Conservation (phyloP, 805 yeast genomes). For the Metschnikowia drakensbergensis region DNA sequence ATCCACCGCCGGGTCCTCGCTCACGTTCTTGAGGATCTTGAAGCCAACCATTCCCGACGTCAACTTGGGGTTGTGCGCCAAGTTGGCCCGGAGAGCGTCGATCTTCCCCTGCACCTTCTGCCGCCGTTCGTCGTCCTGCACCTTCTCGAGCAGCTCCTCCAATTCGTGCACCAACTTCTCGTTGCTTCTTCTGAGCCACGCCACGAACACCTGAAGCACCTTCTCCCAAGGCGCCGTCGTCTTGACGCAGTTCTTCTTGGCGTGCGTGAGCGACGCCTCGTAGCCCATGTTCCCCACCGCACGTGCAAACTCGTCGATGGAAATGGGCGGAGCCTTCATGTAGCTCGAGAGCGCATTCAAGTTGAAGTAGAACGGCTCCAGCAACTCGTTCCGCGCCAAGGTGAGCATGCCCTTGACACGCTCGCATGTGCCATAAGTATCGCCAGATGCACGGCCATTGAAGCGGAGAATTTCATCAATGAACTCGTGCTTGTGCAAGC, state of each 20-base stretch:
- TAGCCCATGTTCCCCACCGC: conserved; percentile 85
- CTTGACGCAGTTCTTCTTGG: conserved; percentile 78
- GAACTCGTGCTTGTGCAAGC: conserved; percentile 67
- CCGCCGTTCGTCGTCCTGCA: conserved; percentile 14
- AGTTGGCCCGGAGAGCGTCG: conserved; percentile 24
- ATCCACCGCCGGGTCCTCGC: conserved; percentile 37
- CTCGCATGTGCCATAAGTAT: conserved; percentile 70
- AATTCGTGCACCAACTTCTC: conserved; percentile 23
- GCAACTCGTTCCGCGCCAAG: conserved; percentile 69
- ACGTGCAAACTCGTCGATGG: conserved; percentile 64
- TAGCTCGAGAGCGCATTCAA: conserved; percentile 73
- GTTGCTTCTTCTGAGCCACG: conserved; percentile 47
- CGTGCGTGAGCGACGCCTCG: conserved; percentile 83
- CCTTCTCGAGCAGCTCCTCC: conserved; percentile 13
- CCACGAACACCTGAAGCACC: conserved; percentile 67
- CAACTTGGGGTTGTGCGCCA: conserved; percentile 42
- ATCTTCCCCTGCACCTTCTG: conserved; percentile 15
- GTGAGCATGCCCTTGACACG: conserved; percentile 92
- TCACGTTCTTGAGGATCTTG: conserved; percentile 47
- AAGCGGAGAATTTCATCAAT: conserved; percentile 59
- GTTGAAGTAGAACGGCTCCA: conserved; percentile 73
- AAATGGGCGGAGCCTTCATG: conserved; percentile 79
- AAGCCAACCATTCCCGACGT: conserved; percentile 45
- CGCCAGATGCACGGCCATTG: conserved; percentile 47
- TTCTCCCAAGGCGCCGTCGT: conserved; percentile 85